Base-by-base conservation (phyloP, 768 basidiomycete species). In the Auricularia sp. region DNA sequence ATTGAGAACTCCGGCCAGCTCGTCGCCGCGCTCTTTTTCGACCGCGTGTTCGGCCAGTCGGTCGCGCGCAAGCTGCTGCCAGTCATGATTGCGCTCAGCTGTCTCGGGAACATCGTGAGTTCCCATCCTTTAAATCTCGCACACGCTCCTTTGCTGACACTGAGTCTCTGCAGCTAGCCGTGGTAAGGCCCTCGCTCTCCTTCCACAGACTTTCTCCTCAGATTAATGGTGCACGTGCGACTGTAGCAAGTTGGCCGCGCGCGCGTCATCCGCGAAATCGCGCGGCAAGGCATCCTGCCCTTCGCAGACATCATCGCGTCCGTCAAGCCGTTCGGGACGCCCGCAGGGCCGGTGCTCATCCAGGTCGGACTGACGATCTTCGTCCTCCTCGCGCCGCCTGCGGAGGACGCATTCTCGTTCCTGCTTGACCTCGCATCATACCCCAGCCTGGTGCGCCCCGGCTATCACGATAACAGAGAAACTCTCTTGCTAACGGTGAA, bases 201-300 rank as follows among this genome's bases (percentile, higher is more conserved):
- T 29, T 29, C 29, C 29, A 29, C 29, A 29, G 29, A 29, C 2
- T 29, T 29, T 29, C 29, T 29, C 2, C 29, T 29, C 29, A 29
- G 29, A 29, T 29, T 2, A 29, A 29, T 29, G 29, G 29, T 29
- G 2, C 29, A 29, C 2, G 29, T 29, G 29, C 29, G 29, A 29
- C 24, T 35, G 56, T 39, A 72, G 70, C 70, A 76, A 54, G 74
- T 81, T 64, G 80, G 78, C 7, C 72, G 79, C 71, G 73, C 80
- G 13, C 77, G 82, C 51, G 72, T 82, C 54, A 74, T 83, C 34
- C 78, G 82, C 29, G 83, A 84, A 70, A 75, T 82, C 39, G 82
- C 79, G 14, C 75, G 83, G 62, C 82, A 83, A 73, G 82, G 82
- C 8, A 72, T 84, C 7, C 72, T 84, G 16, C 83, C 83, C 0